phyloP scores from a whole-genome alignment of 441 rosid genomes.

The Kokia cookei region DNA sequence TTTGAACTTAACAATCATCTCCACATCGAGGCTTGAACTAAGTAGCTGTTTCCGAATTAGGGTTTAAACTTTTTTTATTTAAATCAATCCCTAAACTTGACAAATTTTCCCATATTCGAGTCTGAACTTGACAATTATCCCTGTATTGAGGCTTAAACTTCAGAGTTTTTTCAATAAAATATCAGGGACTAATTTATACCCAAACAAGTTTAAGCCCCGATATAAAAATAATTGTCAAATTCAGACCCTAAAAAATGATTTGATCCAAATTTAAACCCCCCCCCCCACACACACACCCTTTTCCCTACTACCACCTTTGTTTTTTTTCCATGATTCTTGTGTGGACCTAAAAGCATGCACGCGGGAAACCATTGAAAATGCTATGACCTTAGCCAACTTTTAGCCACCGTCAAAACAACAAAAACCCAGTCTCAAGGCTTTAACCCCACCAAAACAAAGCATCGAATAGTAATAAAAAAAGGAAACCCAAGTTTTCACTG shows the following conservation, averaged over 20 bases:
- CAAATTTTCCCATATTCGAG: accelerated
- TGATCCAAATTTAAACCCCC: too few relatives aligned
- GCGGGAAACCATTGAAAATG: not conserved
- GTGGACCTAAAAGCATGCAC: conserved; percentile 10
- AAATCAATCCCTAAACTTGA: too few relatives aligned
- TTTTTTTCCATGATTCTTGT: not conserved
- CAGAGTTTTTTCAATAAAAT: too few relatives aligned
- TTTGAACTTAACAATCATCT: accelerated
- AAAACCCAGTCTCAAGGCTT: not conserved
- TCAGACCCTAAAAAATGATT: too few relatives aligned
- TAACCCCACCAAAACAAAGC: not conserved
- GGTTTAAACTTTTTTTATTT: too few relatives aligned
- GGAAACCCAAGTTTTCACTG: not conserved
- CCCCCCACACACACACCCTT: too few relatives aligned
- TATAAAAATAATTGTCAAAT: too few relatives aligned
- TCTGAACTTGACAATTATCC: too few relatives aligned
- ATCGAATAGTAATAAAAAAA: not conserved
- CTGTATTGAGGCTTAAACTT: too few relatives aligned
- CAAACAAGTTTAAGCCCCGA: too few relatives aligned
- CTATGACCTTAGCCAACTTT: not conserved
- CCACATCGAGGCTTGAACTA: accelerated
- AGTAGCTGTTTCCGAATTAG: accelerated
- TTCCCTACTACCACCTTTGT: too few relatives aligned
- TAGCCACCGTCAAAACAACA: too few relatives aligned
- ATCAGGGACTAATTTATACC: accelerated